phyloP scores from a whole-genome alignment of 1,139 yeast genomes.

The Yamadazyma dendronema region DNA sequence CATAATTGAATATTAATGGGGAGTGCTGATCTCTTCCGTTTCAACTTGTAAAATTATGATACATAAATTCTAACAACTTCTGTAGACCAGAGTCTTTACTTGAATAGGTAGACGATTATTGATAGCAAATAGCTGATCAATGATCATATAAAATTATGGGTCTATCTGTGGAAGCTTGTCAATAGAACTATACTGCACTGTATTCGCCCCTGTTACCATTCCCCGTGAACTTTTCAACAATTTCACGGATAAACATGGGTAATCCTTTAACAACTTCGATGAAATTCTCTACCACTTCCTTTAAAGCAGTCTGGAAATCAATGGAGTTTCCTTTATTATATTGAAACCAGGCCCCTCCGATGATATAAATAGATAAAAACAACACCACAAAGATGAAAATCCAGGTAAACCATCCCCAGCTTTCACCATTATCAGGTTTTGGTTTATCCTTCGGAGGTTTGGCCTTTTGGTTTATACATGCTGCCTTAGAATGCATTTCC shows the following conservation, averaged over 20 bases:
- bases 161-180: not conserved
- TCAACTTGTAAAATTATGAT: too few relatives aligned
- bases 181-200: conserved; percentile 65
- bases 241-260: conserved; percentile 71
- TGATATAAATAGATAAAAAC: conserved; percentile 66
- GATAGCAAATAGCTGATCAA: too few relatives aligned
- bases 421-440: conserved; percentile 39
- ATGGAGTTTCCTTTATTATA: conserved; percentile 52
- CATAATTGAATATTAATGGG: too few relatives aligned
- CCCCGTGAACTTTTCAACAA: conserved; percentile 71
- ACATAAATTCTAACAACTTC: too few relatives aligned
- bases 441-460: conserved; percentile 14
- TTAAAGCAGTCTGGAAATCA: conserved; percentile 51
- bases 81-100: too few relatives aligned
- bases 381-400: conserved; percentile 64
- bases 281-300: conserved; percentile 73
- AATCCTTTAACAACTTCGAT: conserved; percentile 58
- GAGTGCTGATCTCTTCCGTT: too few relatives aligned
- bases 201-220: conserved; percentile 76
- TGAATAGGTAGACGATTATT: too few relatives aligned
- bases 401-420: conserved; percentile 83
- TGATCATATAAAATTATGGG: too few relatives aligned
- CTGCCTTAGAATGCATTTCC: conserved; percentile 33
- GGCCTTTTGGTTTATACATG: conserved; percentile 28
- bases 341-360: conserved; percentile 81